phyloP scores from a whole-genome alignment of 768 basidiomycete species.

The Trametes cubensis region DNA sequence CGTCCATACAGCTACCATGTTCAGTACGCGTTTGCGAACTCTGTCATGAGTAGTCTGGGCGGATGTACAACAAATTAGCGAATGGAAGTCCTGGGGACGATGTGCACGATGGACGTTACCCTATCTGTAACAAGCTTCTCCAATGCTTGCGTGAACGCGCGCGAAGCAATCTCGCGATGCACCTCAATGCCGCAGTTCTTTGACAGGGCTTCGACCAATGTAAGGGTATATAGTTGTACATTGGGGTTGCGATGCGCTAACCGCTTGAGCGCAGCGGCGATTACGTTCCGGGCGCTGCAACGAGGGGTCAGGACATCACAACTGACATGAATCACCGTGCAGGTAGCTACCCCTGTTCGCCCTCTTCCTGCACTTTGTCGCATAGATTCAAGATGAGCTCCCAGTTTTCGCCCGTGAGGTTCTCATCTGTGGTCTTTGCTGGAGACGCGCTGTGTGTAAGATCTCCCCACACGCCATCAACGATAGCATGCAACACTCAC shows the following conservation, averaged over 20 bases:
- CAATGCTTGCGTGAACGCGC: constrained; percentile 87
- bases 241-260: constrained; percentile 93
- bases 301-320: neutral
- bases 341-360: constrained; percentile 73
- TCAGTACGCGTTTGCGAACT: constrained; percentile 76
- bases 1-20: constrained; percentile 80
- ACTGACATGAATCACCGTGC: neutral
- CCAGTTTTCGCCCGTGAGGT: constrained; percentile 94
- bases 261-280: constrained; percentile 85
- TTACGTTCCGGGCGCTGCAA: constrained; percentile 79
- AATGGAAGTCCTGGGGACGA: constrained; percentile 7
- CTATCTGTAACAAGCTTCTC: constrained; percentile 89
- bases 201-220: constrained; percentile 83
- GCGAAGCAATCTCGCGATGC: constrained; percentile 84
- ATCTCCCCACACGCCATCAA: constrained; percentile 44
- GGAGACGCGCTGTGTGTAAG: constrained; percentile 17
- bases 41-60: constrained; percentile 85
- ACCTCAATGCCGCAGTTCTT: constrained; percentile 88
- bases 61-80: neutral
- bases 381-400: constrained; percentile 92
- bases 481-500: constrained; percentile 51
- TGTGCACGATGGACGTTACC: constrained; percentile 42
- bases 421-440: constrained; percentile 99
- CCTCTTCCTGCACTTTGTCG: constrained; percentile 93
- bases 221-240: constrained; percentile 92